These are phyloP conservation scores for Epichloe festucae DNA, from an alignment of 2,329 filamentous ascomycete genomes.

Conservation along the genomic window DNA sequence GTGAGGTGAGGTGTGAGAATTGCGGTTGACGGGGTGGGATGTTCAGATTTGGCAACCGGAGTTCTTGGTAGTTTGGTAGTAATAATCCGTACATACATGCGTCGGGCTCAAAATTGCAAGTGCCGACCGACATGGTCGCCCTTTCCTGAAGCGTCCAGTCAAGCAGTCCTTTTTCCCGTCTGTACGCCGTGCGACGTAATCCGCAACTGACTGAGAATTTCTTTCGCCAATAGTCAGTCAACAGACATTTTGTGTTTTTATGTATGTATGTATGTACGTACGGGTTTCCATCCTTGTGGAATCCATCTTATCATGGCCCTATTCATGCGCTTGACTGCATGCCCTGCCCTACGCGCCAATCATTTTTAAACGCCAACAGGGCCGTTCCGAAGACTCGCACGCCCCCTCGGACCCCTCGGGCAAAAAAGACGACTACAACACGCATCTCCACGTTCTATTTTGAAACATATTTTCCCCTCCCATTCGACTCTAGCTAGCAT, in stretches of 20 bases:
- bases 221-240: no score
- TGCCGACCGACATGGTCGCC: neutral
- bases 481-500: neutral
- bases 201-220: no score
- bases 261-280: no score
- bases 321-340: neutral
- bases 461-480: neutral
- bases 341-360: neutral
- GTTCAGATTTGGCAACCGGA: neutral
- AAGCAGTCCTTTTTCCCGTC: neutral
- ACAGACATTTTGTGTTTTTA: no score
- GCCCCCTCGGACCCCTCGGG: neutral
- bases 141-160: neutral
- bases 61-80: no score
- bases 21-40: neutral
- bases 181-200: no score
- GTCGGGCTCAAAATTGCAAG: neutral
- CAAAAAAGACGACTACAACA: neutral
- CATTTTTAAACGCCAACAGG: neutral
- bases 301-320: neutral
- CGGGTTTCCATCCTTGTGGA: no score
- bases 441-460: slow-evolving; percentile 6
- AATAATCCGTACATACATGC: no score
- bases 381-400: neutral
- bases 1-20: neutral